These are phyloP conservation scores for Fusarium fracticaudum DNA, from an alignment of 2,329 filamentous ascomycete genomes.

Conservation along the genomic window DNA sequence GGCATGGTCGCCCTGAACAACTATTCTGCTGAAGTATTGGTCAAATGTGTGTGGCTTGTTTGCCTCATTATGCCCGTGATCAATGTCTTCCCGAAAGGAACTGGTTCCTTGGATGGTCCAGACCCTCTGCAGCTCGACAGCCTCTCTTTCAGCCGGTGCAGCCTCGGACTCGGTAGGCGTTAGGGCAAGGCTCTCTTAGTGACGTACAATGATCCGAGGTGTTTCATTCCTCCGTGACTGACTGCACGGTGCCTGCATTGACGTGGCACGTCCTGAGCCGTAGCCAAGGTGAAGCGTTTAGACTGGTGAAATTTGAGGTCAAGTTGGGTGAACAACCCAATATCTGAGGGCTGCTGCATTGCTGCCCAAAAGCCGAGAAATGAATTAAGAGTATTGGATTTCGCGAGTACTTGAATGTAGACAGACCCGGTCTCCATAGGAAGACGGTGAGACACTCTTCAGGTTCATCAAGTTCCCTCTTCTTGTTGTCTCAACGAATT, in stretches of 20 bases:
- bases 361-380: constrained; percentile 23
- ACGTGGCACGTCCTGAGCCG: constrained; percentile 19
- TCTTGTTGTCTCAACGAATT: not conserved
- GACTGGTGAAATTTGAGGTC: not conserved
- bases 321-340: not conserved
- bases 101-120: not conserved
- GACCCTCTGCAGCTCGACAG: not conserved
- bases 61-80: not conserved
- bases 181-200: not conserved
- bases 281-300: constrained; percentile 11
- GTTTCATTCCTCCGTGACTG: not conserved
- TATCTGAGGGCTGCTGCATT: constrained; percentile 16
- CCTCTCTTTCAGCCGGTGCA: not conserved
- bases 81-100: not conserved
- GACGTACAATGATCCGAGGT: not conserved
- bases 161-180: constrained; percentile 11
- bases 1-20: constrained; percentile 19
- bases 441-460: not conserved
- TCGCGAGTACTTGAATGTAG: constrained; percentile 12
- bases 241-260: not conserved
- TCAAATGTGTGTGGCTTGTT: not conserved
- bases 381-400: not conserved
- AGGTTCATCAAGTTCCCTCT: not conserved
- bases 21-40: not conserved
- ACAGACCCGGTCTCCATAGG: not conserved